Evolutionary conservation across 495 filamentous ascomycete genomes (phyloP), one percentile per base, ranked within the genome.

Genomic region (Penicillium soppii): DNA sequence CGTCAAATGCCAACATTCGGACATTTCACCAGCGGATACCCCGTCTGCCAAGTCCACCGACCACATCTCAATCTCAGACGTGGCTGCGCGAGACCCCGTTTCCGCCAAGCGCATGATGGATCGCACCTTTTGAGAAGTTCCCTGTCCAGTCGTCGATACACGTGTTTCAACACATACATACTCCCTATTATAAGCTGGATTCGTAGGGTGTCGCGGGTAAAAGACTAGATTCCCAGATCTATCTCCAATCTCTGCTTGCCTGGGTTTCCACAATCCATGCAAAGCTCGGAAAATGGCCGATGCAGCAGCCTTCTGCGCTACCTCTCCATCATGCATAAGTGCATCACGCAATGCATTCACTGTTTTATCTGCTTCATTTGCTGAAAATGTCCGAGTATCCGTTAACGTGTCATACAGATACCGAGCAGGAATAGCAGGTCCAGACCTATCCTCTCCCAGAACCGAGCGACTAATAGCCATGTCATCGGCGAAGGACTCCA

Each of bases 201-300:
- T 40, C 8, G 62, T 62, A 1, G 63, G 52, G 29, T 66, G 70
- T 8, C 86, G 71, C 1, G 89, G 82, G 21, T 80, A 65, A 51
- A 94, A 91, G 6, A 61, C 70, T 17, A 86, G 82, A 1, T 68
- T 77, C 10, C 88, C 89, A 9, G 65, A 37, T 0, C 16, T 19
- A 33, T 41, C 37, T 9, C 4, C 44, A 21, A 35, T 69, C 0
- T 55, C 6, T 60, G 56, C 30, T 63, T 1, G 61, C 3, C 79
- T 78, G 8, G 74, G 71, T 7, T 60, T 73, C 91, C 91, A 96
- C 16, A 69, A 62, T 4, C 91, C 91, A 5, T 92, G 85, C 1
- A 95, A 67, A 4, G 81, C 86, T 27, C 87, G 73, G 58, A 92
- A 92, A 4, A 87, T 77, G 0, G 85, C 87, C 8, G 48, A 52